Conservation (phyloP, 805 yeast genomes). For the Wickerhamiella occidentalis region DNA sequence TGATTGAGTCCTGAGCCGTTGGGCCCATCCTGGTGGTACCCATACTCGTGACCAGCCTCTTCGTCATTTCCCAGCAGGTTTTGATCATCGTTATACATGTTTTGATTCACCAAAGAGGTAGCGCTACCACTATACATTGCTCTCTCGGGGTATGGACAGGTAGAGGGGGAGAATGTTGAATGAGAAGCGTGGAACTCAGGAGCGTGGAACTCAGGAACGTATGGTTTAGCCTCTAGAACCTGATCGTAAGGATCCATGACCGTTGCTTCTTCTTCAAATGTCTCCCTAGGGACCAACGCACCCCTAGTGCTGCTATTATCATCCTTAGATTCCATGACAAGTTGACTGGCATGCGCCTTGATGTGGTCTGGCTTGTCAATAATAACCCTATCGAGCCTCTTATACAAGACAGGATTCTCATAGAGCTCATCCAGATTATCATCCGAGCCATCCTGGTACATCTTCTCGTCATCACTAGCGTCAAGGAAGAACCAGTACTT, state of each 20-base stretch:
- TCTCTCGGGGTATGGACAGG: slow-evolving; percentile 9
- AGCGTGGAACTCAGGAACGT: background rate
- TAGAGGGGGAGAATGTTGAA: background rate
- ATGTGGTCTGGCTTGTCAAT: background rate
- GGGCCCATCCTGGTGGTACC: too few species aligned
- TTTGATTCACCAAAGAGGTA: background rate
- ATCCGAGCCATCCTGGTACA: background rate
- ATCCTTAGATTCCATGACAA: background rate
- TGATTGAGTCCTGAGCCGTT: too few species aligned
- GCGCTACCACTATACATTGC: slow-evolving; percentile 4
- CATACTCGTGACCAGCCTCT: background rate
- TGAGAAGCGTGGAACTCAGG: background rate
- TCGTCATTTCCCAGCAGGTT: background rate
- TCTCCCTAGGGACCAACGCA: background rate
- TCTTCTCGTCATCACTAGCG: slow-evolving; percentile 1
- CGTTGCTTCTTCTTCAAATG: background rate
- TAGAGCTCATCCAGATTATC: slow-evolving; percentile 12
- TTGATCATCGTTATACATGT: slow-evolving; percentile 5
- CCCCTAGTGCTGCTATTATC: background rate
- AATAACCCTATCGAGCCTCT: background rate
- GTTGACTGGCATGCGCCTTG: background rate
- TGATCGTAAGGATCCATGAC: slow-evolving; percentile 1
- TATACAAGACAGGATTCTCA: slow-evolving; percentile 18
- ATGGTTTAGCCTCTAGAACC: background rate
- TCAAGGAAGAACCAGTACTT: slow-evolving; percentile 15